These are phyloP conservation scores for Saururus chinensis DNA, from an alignment of 164 flowering plant genomes.

Conservation along the genomic window DNA sequence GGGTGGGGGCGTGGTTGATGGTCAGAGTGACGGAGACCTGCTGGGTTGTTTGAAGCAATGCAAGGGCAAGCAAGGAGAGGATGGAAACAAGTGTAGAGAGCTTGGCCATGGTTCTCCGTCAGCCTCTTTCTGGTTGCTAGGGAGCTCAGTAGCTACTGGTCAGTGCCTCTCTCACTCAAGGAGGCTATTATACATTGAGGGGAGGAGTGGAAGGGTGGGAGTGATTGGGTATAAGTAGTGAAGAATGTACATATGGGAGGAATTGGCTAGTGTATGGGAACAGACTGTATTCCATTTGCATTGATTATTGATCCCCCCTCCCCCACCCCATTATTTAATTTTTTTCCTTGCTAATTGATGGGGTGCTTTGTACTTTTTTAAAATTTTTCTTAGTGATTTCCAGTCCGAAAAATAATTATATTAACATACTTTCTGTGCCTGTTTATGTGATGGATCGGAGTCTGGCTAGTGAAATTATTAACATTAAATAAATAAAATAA, in stretches of 20 bases:
- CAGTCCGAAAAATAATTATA: too few relatives aligned
- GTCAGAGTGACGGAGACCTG: background rate
- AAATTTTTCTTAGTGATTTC: too few relatives aligned
- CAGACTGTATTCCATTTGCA: background rate
- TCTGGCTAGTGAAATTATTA: too few relatives aligned
- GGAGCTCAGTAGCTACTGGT: background rate
- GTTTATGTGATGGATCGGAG: too few relatives aligned
- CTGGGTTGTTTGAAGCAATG: background rate
- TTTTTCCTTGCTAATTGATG: too few relatives aligned
- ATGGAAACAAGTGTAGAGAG: background rate
- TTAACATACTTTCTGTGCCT: too few relatives aligned
- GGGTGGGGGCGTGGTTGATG: constrained; percentile 3
- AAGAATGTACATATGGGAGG: background rate
- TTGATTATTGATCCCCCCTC: too few relatives aligned
- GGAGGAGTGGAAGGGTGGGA: background rate
- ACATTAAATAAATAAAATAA: too few relatives aligned
- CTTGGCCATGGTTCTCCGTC: background rate
- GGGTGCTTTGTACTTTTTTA: too few relatives aligned
- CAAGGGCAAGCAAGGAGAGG: background rate
- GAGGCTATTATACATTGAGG: background rate
- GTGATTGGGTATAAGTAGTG: background rate
- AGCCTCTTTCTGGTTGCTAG: too few relatives aligned
- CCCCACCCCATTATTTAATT: too few relatives aligned
- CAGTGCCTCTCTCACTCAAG: background rate
- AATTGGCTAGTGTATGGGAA: background rate